Evolutionary conservation across 2,329 filamentous ascomycete species (phyloP).

Genomic region (Alternaria solani): DNA sequence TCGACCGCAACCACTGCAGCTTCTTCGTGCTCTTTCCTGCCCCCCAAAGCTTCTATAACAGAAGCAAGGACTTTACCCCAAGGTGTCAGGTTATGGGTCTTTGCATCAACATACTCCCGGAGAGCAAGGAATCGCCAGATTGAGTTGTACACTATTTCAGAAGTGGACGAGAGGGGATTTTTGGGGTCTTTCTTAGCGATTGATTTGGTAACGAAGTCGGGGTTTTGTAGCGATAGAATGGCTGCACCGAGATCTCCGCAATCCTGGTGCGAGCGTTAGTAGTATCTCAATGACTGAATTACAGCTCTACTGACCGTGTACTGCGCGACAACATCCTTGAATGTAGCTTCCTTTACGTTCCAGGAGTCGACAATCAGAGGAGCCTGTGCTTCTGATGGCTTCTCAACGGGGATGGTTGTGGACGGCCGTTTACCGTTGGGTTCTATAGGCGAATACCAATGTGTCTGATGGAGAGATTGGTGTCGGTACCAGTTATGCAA

Average conservation of each 20-base stretch:
- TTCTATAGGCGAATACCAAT: slow-evolving; percentile 71
- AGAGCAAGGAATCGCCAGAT: slow-evolving; percentile 91
- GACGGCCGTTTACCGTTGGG: slow-evolving; percentile 49
- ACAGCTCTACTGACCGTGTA: slow-evolving; percentile 26
- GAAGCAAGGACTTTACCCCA: slow-evolving; percentile 81
- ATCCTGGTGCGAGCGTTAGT: slow-evolving; percentile 28
- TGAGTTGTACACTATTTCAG: slow-evolving; percentile 77
- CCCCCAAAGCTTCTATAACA: slow-evolving; percentile 71
- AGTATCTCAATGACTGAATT: neutral
- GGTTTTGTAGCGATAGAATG: slow-evolving; percentile 69
- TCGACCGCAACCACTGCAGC: slow-evolving; percentile 85
- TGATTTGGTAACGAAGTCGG: slow-evolving; percentile 74
- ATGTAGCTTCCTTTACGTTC: slow-evolving; percentile 72
- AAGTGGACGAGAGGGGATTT: slow-evolving; percentile 65
- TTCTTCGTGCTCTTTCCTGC: slow-evolving; percentile 70
- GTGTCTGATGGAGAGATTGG: slow-evolving; percentile 77
- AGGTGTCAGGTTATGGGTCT: slow-evolving; percentile 75
- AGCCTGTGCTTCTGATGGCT: slow-evolving; percentile 58
- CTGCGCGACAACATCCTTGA: slow-evolving; percentile 54
- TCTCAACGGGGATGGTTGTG: slow-evolving; percentile 68
- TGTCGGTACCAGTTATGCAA: slow-evolving; percentile 85
- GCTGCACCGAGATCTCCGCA: slow-evolving; percentile 58
- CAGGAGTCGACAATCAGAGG: slow-evolving; percentile 68
- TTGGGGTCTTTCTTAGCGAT: slow-evolving; percentile 63
- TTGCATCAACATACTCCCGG: slow-evolving; percentile 80